Conservation (phyloP, 176 grass and related monocot genomes). For the Eremochloa ophiuroides region DNA sequence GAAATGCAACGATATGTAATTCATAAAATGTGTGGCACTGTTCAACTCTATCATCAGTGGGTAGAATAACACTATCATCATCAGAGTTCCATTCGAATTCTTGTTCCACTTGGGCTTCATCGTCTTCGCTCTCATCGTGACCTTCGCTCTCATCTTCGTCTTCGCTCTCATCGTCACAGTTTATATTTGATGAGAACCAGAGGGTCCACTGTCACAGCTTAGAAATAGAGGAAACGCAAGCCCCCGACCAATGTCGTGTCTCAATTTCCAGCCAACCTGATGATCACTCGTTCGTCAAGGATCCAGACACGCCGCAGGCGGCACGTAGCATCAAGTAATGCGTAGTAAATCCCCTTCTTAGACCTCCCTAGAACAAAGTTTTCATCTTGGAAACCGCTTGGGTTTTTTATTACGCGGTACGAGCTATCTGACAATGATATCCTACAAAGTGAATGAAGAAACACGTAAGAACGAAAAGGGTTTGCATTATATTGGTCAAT, state of each 20-base stretch:
- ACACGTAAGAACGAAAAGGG: no score
- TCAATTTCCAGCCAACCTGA: background rate
- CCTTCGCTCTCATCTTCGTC: background rate
- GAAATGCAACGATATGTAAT: background rate
- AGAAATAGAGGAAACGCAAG: background rate
- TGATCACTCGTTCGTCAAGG: background rate
- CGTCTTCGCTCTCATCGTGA: no score
- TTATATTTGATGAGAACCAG: background rate
- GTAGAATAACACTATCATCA: background rate
- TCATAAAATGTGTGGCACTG: background rate
- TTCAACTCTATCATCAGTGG: background rate
- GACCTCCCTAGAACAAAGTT: background rate
- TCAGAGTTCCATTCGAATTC: background rate
- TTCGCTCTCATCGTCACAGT: background rate
- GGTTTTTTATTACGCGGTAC: background rate
- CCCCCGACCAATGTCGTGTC: background rate
- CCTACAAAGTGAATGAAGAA: background rate
- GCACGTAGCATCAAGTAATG: background rate
- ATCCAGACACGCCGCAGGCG: background rate
- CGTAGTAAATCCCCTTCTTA: background rate
- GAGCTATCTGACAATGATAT: background rate
- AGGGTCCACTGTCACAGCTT: background rate
- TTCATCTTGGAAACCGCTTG: background rate
- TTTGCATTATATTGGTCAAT: no score
- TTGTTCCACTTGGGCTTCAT: background rate